These are phyloP conservation scores for Krasilnikovozyma curviuscula DNA, from an alignment of 768 basidiomycete genomes.

Conservation along the genomic window DNA sequence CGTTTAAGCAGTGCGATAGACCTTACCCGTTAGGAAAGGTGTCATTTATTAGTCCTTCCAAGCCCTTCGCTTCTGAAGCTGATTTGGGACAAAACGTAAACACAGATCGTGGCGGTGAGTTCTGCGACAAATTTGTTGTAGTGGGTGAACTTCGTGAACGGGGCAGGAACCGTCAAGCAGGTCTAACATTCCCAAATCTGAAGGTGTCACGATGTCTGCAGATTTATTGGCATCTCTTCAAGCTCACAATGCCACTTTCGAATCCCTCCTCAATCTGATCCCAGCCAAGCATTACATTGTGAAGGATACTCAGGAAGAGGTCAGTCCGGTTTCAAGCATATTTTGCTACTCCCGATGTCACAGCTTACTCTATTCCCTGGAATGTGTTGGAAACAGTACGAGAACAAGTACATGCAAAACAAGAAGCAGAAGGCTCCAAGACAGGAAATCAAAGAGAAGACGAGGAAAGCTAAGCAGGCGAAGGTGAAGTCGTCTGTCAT, in stretches of 20 bases:
- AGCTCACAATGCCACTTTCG: constrained; percentile 69
- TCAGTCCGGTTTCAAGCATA: constrained; percentile 18
- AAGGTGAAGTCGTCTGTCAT: constrained; percentile 36
- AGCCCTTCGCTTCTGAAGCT: too few relatives aligned
- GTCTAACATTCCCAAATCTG: too few relatives aligned
- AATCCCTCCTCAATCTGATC: constrained; percentile 60
- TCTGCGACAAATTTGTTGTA: too few relatives aligned
- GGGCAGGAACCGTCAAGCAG: too few relatives aligned
- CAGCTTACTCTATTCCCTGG: too few relatives aligned
- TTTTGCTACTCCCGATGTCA: too few relatives aligned
- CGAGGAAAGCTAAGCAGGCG: constrained; percentile 68
- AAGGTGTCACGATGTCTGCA: neutral
- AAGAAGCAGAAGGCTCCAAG: constrained; percentile 54
- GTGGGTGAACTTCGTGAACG: too few relatives aligned
- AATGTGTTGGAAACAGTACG: constrained; percentile 28
- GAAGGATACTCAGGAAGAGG: constrained; percentile 46
- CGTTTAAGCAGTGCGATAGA: too few relatives aligned
- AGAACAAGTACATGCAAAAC: constrained; percentile 52
- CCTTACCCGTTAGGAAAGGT: too few relatives aligned
- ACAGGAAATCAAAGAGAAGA: constrained; percentile 70
- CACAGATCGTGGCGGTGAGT: too few relatives aligned
- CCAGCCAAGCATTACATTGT: constrained; percentile 76
- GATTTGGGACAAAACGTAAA: too few relatives aligned
- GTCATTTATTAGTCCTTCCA: too few relatives aligned
- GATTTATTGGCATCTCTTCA: constrained; percentile 35